These are phyloP conservation scores for Gynostemma pentaphyllum DNA, from an alignment of 306 rosid genomes.

Conservation along the genomic window DNA sequence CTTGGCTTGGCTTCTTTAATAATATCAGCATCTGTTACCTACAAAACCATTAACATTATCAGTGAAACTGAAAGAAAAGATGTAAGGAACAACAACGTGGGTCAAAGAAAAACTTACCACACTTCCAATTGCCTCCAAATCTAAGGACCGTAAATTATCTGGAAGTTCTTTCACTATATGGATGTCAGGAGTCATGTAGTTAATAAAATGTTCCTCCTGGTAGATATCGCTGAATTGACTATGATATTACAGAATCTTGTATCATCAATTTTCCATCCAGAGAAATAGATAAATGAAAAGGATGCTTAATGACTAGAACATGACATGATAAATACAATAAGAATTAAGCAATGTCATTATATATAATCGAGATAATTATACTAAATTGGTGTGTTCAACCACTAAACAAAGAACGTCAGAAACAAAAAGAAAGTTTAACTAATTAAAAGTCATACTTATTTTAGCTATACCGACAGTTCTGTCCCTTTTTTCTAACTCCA, in stretches of 20 bases:
- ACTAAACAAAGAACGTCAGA: neutral
- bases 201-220: conserved; percentile 81
- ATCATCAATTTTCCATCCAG: conserved; percentile 26
- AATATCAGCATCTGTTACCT: conserved; percentile 87
- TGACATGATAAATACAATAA: conserved; percentile 5
- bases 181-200: conserved; percentile 80
- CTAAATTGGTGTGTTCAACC: neutral
- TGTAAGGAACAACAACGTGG: neutral
- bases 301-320: conserved; percentile 7
- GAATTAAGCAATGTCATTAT: neutral
- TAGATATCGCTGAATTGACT: conserved; percentile 91
- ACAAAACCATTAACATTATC: conserved; percentile 22
- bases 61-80: conserved; percentile 13
- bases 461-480: neutral
- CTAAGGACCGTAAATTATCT: conserved; percentile 57
- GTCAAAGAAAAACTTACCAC: conserved; percentile 41
- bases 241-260: conserved; percentile 32
- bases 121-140: conserved; percentile 82
- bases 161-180: conserved; percentile 92
- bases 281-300: conserved; percentile 13
- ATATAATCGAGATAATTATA: neutral
- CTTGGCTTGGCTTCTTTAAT: conserved; percentile 89
- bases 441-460: neutral
- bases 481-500: neutral
- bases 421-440: neutral